Conservation (phyloP, 1,284 basidiomycete species). For the Pterulicium gracile region DNA sequence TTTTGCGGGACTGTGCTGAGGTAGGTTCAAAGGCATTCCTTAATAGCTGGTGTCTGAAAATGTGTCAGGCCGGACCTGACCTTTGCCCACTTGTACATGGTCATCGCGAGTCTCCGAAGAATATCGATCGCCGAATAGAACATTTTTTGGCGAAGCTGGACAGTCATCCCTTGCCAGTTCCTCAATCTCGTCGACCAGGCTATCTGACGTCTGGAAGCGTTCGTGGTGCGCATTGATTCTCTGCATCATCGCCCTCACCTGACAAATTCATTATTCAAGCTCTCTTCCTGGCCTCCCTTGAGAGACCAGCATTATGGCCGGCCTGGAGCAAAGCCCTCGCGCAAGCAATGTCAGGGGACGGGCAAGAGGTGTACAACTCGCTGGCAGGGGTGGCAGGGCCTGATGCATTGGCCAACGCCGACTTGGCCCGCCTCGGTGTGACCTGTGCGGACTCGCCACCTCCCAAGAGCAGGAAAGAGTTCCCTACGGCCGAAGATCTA, state of each 20-base stretch:
- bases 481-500: conserved; percentile 1
- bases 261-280: no score
- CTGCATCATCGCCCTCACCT: no score
- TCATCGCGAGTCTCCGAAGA: conserved; percentile 15
- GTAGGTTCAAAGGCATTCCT: no score
- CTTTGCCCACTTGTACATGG: conserved; percentile 18
- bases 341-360: background rate
- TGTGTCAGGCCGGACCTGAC: conserved; percentile 21
- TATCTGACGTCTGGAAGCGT: conserved; percentile 24
- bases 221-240: conserved; percentile 18
- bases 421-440: background rate
- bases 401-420: background rate
- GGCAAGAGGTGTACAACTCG: background rate
- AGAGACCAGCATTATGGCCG: conserved; percentile 10
- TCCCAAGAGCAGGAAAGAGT: background rate
- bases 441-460: background rate
- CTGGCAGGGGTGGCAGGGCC: background rate
- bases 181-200: conserved; percentile 18
- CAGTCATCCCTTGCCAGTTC: conserved; percentile 19
- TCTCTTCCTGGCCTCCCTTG: conserved; percentile 8
- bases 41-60: no score
- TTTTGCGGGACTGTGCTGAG: conserved; percentile 22
- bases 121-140: conserved; percentile 21
- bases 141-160: conserved; percentile 22
- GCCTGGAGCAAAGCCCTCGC: background rate